A percentile compares a stretch with the other conserved stretches of the same genome.
Conservation (phyloP, 2,329 filamentous ascomycete species). For the Diaporthe amygdali region DNA sequence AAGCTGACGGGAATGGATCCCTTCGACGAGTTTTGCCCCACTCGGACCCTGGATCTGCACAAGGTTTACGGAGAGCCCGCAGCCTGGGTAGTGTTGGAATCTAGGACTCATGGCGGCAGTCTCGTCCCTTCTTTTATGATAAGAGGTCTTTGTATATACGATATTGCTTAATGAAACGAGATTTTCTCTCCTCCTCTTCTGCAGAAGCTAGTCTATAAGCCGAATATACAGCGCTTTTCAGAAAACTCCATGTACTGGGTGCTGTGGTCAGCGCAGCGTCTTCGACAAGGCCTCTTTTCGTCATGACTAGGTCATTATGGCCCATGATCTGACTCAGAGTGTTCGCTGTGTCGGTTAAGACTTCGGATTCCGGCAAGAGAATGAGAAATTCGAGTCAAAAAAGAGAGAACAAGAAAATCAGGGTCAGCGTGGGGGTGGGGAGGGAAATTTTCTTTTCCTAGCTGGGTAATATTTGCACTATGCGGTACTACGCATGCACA, state of each 20-base stretch:
- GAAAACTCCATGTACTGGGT: too few species aligned
- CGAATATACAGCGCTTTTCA: too few species aligned
- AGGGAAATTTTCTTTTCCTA: not conserved
- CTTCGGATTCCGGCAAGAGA: not conserved
- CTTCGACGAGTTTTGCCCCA: not conserved
- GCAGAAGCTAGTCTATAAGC: too few species aligned
- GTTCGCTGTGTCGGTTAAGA: not conserved
- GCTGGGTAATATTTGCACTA: not conserved
- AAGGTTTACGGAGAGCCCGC: not conserved
- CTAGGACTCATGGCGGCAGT: too few species aligned
- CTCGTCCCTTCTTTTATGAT: too few species aligned
- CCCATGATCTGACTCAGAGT: not conserved
- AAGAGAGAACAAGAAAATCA: not conserved
- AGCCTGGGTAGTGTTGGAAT: too few species aligned
- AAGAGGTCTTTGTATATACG: too few species aligned
- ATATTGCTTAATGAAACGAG: too few species aligned
- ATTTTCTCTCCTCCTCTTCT: too few species aligned
- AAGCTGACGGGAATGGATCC: not conserved
- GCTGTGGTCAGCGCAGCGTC: not conserved
- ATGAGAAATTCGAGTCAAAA: not conserved
- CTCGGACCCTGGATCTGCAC: constrained; percentile 2
- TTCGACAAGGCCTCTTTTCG: not conserved
- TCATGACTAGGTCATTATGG: constrained; percentile 7
- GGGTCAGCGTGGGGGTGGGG: not conserved
- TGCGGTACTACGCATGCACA: too few species aligned